These are phyloP conservation scores for Cercospora zeina DNA, from an alignment of 2,329 filamentous ascomycete genomes.

Conservation along the genomic window DNA sequence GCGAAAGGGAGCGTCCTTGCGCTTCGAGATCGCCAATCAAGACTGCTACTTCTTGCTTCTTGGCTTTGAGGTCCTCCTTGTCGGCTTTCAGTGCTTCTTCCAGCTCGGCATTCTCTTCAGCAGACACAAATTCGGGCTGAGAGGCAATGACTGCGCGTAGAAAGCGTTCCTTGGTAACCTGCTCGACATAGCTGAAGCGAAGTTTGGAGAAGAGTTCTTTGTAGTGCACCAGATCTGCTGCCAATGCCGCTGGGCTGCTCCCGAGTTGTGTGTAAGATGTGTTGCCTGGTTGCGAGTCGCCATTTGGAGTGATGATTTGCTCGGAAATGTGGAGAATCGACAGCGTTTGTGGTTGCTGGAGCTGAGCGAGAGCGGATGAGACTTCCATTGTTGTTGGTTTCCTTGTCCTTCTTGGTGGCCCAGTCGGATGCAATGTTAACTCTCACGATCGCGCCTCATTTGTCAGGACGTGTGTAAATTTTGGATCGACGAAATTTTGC, in stretches of 20 bases:
- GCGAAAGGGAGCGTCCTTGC: constrained; percentile 60
- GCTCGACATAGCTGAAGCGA: constrained; percentile 95
- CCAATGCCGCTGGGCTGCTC: constrained; percentile 65
- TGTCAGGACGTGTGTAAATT: not conserved
- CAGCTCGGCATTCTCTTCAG: constrained; percentile 76
- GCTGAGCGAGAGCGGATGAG: constrained; percentile 37
- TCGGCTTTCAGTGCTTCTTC: constrained; percentile 67
- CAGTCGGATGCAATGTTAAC: not conserved
- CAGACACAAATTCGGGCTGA: constrained; percentile 79
- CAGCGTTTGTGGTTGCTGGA: constrained; percentile 57
- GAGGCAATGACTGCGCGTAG: constrained; percentile 89
- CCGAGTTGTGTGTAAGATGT: constrained; percentile 44
- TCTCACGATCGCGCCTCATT: not conserved
- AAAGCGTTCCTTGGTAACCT: constrained; percentile 98
- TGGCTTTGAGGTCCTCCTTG: constrained; percentile 74
- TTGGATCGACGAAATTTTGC: too few relatives aligned
- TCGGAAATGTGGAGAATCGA: constrained; percentile 57
- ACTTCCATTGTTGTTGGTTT: constrained; percentile 26
- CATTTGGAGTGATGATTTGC: constrained; percentile 40
- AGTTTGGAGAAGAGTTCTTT: constrained; percentile 94
- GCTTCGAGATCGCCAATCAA: constrained; percentile 72
- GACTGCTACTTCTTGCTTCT: constrained; percentile 74
- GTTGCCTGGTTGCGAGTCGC: constrained; percentile 53
- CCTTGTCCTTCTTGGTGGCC: not conserved
- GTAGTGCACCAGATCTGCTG: constrained; percentile 85